Evolutionary conservation across 129 eudicot species (phyloP).

Genomic region (Ambrosia trifida): DNA sequence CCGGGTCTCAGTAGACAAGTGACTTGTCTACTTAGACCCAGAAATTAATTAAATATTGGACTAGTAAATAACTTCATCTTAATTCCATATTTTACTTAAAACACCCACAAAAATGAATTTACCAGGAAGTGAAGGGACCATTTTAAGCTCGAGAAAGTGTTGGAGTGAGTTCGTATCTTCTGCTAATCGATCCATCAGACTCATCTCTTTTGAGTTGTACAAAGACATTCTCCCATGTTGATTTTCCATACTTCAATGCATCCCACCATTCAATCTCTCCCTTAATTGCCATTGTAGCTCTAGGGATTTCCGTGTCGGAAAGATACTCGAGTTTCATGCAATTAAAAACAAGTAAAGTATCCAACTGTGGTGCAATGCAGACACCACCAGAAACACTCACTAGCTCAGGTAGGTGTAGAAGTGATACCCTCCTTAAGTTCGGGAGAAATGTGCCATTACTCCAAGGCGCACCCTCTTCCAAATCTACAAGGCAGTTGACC

Average conservation of each 20-base stretch:
- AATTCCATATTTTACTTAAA: neutral
- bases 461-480: slow-evolving; percentile 9
- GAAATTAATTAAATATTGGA: neutral
- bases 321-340: slow-evolving; percentile 34
- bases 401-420: slow-evolving; percentile 33
- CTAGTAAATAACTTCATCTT: neutral
- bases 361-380: slow-evolving; percentile 32
- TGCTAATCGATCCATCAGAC: slow-evolving; percentile 30
- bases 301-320: slow-evolving; percentile 25
- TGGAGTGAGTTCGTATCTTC: slow-evolving; percentile 32
- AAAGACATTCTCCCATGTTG: slow-evolving; percentile 14
- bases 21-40: neutral
- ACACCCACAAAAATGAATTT: neutral
- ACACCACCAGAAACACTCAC: slow-evolving; percentile 31
- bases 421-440: slow-evolving; percentile 26
- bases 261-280: slow-evolving; percentile 37
- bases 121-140: slow-evolving; percentile 16
- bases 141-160: slow-evolving; percentile 19
- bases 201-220: slow-evolving; percentile 28
- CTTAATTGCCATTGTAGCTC: neutral
- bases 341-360: slow-evolving; percentile 34
- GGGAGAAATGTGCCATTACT: slow-evolving; percentile 21
- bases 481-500: slow-evolving; percentile 23
- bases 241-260: slow-evolving; percentile 17
- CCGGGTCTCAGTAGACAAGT: neutral